Conservation (phyloP, 257 asterid genomes). For the Verbena officinalis region DNA sequence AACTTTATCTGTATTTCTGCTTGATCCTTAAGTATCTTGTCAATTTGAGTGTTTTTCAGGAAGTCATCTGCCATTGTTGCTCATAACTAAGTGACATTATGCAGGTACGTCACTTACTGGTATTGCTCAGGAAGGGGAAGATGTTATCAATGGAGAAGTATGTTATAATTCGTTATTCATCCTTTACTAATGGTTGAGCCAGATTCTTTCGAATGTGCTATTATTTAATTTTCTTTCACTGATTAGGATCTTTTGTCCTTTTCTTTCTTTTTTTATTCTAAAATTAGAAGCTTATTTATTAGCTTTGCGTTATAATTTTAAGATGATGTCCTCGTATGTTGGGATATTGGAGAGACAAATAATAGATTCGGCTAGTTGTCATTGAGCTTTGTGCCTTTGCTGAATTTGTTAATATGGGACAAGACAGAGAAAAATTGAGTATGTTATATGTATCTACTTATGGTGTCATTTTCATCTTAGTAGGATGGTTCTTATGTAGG, state of each 20-base stretch:
- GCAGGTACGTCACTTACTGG: conserved; percentile 41
- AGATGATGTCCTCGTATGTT: not conserved
- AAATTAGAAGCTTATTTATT: not conserved
- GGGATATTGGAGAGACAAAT: not conserved
- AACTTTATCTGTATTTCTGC: not conserved
- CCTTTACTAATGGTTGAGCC: conserved; percentile 33
- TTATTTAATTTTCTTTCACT: conserved; percentile 1
- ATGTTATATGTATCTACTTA: not conserved
- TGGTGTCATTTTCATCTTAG: conserved; percentile 17
- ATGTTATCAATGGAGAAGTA: conserved; percentile 40
- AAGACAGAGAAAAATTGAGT: not conserved
- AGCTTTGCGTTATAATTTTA: not conserved
- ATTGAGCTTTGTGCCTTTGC: not conserved
- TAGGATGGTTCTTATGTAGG: conserved; percentile 41
- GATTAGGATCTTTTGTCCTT: conserved; percentile 17
- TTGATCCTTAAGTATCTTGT: no score
- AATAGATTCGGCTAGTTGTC: not conserved
- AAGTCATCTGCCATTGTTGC: no score
- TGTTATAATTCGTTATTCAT: conserved; percentile 35
- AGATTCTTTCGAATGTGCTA: conserved; percentile 27
- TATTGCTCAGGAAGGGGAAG: conserved; percentile 34
- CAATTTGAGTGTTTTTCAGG: no score
- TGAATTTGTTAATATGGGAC: conserved; percentile 4
- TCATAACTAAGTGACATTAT: conserved; percentile 22
- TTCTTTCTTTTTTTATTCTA: not conserved